Evolutionary conservation across 2,329 filamentous ascomycete species (phyloP).

Genomic region (Dothiorella sarmentorum): DNA sequence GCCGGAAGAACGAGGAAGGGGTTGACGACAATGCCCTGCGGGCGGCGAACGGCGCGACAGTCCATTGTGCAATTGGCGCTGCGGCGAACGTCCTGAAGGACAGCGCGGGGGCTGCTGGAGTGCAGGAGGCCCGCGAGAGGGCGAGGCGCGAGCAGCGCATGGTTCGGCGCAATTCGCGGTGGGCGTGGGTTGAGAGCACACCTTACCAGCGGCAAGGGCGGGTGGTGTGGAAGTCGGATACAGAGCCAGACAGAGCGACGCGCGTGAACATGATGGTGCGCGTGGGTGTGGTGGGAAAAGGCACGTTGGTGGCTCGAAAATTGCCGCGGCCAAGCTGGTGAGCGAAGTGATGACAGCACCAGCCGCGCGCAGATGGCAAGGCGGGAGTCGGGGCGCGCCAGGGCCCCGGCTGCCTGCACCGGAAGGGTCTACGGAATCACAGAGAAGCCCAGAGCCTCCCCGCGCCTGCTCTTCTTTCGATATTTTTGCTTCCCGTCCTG

Average conservation of each 20-base stretch:
- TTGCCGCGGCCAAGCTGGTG: background rate
- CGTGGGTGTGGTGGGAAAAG: background rate
- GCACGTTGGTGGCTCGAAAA: background rate
- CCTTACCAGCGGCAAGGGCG: conserved; percentile 15
- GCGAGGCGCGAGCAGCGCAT: conserved; percentile 36
- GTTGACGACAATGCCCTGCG: background rate
- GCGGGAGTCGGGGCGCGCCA: conserved; percentile 10
- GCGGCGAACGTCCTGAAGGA: conserved; percentile 25
- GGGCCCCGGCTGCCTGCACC: background rate
- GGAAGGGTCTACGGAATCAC: conserved; percentile 8
- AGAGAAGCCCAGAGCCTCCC: background rate
- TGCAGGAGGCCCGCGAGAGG: conserved; percentile 28
- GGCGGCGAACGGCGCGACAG: background rate
- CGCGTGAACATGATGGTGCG: conserved; percentile 15
- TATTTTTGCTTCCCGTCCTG: background rate
- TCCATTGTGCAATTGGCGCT: conserved; percentile 9
- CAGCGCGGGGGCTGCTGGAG: conserved; percentile 34
- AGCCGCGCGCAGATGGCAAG: background rate
- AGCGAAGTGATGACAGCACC: conserved; percentile 9
- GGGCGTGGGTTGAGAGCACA: background rate
- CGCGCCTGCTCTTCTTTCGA: background rate
- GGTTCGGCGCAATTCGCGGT: conserved; percentile 20
- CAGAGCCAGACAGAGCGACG: background rate
- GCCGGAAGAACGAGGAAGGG: background rate
- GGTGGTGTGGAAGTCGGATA: background rate